Percentiles rank a stretch among this genome's conserved stretches.
Evolutionary conservation across 805 yeast species (phyloP).

Genomic region (Monosporozyma aerobia): DNA sequence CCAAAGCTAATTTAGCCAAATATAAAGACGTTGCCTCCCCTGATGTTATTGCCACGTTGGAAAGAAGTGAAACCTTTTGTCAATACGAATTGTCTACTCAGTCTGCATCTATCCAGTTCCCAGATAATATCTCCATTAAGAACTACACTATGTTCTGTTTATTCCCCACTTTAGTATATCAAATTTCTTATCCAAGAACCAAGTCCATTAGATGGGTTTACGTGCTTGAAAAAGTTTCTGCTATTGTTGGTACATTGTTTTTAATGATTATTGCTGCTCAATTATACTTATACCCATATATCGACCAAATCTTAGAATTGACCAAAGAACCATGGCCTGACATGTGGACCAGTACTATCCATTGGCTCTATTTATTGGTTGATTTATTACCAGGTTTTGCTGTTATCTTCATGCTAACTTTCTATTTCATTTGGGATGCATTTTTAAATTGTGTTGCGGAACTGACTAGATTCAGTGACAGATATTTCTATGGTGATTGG

Average conservation of each 20-base stretch:
- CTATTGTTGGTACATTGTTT: constrained; percentile 78
- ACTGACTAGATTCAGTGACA: constrained; percentile 74
- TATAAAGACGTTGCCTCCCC: constrained; percentile 23
- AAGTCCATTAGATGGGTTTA: constrained; percentile 57
- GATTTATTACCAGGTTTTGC: constrained; percentile 79
- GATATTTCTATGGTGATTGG: constrained; percentile 94
- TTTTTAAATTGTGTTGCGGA: constrained; percentile 87
- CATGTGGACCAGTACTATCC: constrained; percentile 13
- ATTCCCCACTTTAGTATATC: constrained; percentile 85
- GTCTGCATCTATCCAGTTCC: constrained; percentile 44
- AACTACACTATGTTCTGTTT: constrained; percentile 73
- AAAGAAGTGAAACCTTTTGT: constrained; percentile 57
- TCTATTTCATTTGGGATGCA: constrained; percentile 92
- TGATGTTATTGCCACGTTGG: constrained; percentile 28
- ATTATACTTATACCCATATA: constrained; percentile 63
- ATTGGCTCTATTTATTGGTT: constrained; percentile 35
- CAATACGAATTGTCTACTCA: constrained; percentile 59
- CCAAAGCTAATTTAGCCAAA: constrained; percentile 37
- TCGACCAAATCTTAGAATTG: constrained; percentile 45
- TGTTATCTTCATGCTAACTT: constrained; percentile 63
- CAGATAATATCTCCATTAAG: constrained; percentile 52
- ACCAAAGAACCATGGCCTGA: constrained; percentile 30
- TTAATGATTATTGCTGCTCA: constrained; percentile 78
- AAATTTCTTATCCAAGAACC: constrained; percentile 75
- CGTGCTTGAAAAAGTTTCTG: constrained; percentile 61